Evolutionary conservation across 768 basidiomycete species (phyloP), one percentile per base, ranked within the genome.

Genomic region (Russula olivacea): DNA sequence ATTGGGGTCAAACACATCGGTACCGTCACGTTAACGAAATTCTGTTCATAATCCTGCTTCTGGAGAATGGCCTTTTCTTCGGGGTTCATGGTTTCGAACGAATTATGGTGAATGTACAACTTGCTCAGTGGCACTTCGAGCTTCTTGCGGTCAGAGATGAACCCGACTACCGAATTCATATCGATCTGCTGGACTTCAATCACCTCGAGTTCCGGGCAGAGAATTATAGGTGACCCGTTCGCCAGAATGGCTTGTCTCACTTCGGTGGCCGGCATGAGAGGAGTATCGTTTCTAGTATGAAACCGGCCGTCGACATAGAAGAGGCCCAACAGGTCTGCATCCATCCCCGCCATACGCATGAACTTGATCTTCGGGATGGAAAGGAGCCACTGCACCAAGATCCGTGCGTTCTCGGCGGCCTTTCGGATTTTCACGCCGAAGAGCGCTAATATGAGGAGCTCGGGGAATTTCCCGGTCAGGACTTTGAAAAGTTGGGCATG

Each of bases 401-500:
- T 59, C 50, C 67, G 56, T 53, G 62, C 66, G 23, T 74, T 75
- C 30, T 48, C 25, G 56, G 61, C 55, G 10, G 69, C 70, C 55
- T 68, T 64, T 45, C 71, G 63, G 43, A 80, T 63, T 32, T 82
- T 75, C 54, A 83, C 58, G 21, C 74, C 71, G 68, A 81, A 82
- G 53, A 86, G 64, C 17, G 84, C 81, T 59, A 89, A 72, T 15
- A 86, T 70, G 67, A 76, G 76, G 62, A 89, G 75, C 62, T 80
- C 71, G n/a, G 76, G 80, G 68, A 82, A 84, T 30, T 74, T 75
- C 10, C 75, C 76, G 14, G 78, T 80, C 67, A 89, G 66, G 59
- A 72, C 66, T 19, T 69, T 66, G 68, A 83, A 78, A 55, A 89
- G 69, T 4, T 76, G 75, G 2, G 75, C 69, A 68, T 85, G 85